Base-by-base conservation (phyloP, 176 grass and related monocot genomes). In the Calamus simplicifolius region DNA sequence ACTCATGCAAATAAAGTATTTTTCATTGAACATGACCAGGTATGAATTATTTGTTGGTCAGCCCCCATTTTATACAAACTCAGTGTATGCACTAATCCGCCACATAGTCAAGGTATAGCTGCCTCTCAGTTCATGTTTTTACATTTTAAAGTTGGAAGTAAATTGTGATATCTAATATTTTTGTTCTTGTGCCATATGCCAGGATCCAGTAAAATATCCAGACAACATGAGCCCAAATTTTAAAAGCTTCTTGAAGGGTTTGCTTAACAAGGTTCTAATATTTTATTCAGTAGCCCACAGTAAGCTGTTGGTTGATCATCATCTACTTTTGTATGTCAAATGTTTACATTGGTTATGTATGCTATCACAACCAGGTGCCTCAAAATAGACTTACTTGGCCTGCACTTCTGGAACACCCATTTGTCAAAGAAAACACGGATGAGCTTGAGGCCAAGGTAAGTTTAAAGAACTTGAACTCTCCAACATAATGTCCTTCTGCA, bases 201-300 rank as follows among this genome's bases (percentile, higher is more conserved):
- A 96, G 91, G 91, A 96, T 85, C 86, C 86, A 74, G 91, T 96
- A 16, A 96, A 90, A 76, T 96, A 90, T 87, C 91, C 91, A 58
- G 91, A 96, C 63, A 90, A 82, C 27, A 96, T 96, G 91, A 96
- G 71, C 52, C 4, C 80, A 72, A 73, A 90, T 64, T 96, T 96
- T 52, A 96, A 96, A 70, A 87, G 68, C 80, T 96, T 96, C 50
- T 75, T 96, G 60, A 90, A 82, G 86, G 91, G 91, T 57, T 77
- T 96, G 69, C 83, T 96, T 53, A 96, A 87, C 54, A 96, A 96
- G 91, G 91, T 96, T 43, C 51, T 25, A 54, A 3, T 38, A 50
- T 55, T 19, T 25, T 50, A 26, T 69, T 59, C 8, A 43, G 2
- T 51, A 19, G 19, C 16, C 29, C 65, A 69, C 55, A 31, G 38